phyloP scores from a whole-genome alignment of 208 protist genomes.

The Novymonas esmeraldas region DNA sequence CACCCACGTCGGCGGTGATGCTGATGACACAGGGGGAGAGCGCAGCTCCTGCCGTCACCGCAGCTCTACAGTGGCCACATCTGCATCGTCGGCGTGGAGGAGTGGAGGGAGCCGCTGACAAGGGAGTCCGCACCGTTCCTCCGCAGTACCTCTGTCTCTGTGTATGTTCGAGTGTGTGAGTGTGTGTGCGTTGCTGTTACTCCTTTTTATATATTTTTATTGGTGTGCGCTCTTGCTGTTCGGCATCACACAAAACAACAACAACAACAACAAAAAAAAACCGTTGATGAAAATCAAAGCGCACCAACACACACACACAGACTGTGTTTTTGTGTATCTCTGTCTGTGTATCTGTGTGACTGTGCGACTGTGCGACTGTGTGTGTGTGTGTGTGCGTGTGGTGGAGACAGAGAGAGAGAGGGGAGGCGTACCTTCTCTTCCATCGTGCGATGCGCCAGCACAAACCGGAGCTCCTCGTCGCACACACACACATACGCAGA shows the following conservation, averaged over 20 bases:
- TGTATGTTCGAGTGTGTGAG: background rate
- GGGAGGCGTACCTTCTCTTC: background rate
- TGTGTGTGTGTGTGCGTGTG: background rate
- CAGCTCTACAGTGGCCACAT: too few relatives aligned
- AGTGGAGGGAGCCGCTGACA: too few relatives aligned
- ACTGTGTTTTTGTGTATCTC: too few relatives aligned
- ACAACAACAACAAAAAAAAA: too few relatives aligned
- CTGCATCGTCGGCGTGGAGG: too few relatives aligned
- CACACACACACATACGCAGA: background rate
- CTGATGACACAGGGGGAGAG: too few relatives aligned
- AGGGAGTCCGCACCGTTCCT: background rate
- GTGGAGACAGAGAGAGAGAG: background rate
- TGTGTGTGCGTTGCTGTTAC: background rate
- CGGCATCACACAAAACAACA: too few relatives aligned
- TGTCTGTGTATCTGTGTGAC: background rate
- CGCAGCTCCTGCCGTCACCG: too few relatives aligned
- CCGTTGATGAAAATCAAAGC: too few relatives aligned
- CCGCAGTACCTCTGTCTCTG: background rate
- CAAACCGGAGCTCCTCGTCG: background rate
- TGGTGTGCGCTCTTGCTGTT: background rate
- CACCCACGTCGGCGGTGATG: too few relatives aligned
- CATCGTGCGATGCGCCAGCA: background rate
- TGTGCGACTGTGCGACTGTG: background rate
- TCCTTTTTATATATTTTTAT: background rate
- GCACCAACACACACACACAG: too few relatives aligned